Evolutionary conservation across 352 stramenopile species (phyloP).

Genomic region (Blastocystis sp.): DNA sequence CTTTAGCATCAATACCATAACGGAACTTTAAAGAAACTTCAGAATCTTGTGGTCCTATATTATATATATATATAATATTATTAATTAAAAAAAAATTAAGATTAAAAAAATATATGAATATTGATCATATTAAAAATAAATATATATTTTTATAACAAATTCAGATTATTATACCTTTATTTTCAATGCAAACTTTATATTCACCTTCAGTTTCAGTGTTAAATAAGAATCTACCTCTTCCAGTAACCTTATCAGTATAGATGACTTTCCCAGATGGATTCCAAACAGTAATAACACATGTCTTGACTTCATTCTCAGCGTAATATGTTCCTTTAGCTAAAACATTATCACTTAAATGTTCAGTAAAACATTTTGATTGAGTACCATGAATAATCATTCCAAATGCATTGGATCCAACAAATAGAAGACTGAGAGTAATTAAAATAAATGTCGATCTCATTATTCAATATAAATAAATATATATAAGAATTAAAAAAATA

Average conservation of each 20-base stretch:
- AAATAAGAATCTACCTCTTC: no score
- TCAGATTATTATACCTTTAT: background rate
- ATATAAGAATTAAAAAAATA: no score
- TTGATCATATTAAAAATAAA: constrained; percentile 12
- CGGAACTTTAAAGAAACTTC: constrained; percentile 16
- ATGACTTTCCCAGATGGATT: no score
- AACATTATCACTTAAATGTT: constrained; percentile 25
- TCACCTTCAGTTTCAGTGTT: constrained; percentile 19
- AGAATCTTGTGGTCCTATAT: constrained; percentile 3
- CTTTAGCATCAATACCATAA: constrained; percentile 33
- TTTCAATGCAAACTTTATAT: background rate
- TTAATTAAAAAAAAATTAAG: constrained; percentile 3
- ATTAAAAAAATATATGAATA: constrained; percentile 15
- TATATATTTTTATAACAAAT: background rate
- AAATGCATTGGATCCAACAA: constrained; percentile 6
- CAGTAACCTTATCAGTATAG: no score
- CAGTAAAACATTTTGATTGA: constrained; percentile 20
- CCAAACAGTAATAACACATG: no score
- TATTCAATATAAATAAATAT: no score
- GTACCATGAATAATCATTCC: background rate
- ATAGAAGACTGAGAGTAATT: background rate
- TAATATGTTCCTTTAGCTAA: constrained; percentile 30
- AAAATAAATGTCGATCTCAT: no score
- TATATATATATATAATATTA: constrained; percentile 19
- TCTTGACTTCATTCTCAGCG: background rate